Base-by-base conservation (phyloP, 306 rosid species). In the Canavalia ensiformis region DNA sequence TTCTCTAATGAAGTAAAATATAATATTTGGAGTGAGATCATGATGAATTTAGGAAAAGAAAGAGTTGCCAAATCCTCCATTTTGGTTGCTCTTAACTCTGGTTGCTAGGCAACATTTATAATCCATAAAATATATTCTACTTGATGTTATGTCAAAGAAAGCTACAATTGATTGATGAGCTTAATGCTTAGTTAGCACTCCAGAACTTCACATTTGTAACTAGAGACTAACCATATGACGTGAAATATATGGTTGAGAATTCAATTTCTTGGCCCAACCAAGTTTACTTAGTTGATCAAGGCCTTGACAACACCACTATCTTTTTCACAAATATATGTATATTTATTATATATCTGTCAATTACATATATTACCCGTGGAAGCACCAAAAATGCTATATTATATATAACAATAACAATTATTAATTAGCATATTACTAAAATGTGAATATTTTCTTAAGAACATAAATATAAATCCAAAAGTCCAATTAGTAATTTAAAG, bases 191-290 rank as follows among this genome's bases (percentile, higher is more conserved):
- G 64, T 57, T 74, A 76, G 83, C 85, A 90, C 54, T 78, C 81
- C 74, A 83, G 76, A 90, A 80, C 83, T 84, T 85, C 74, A 85
- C 63, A 88, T 81, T 87, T 86, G 80, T 78, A 81, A 87, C 42
- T 68, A 83, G 86, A 90, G 84, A 95, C 95, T 95, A 90, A 93
- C 99, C 97, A 90, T 92, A 34, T 97, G 97, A 60, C 97, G 91
- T 4, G 99, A 95, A 69, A 91, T 91, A 79, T 91, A 88, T 51
- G 99, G 99, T 84, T 95, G 99, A 80, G 97, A 95, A 85, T 93
- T 88, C 99, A 97, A 95, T 87, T 90, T 93, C 90, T 89, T 93
- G 47, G 97, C 99, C 95, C 97, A 95, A 56, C 99, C 97, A 72
- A 80, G 79, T 84, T 93, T 92, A 81, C 76, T 86, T 4, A 95